Base-by-base conservation (phyloP, 495 filamentous ascomycete species). In the Parachaetomium inaequale region DNA sequence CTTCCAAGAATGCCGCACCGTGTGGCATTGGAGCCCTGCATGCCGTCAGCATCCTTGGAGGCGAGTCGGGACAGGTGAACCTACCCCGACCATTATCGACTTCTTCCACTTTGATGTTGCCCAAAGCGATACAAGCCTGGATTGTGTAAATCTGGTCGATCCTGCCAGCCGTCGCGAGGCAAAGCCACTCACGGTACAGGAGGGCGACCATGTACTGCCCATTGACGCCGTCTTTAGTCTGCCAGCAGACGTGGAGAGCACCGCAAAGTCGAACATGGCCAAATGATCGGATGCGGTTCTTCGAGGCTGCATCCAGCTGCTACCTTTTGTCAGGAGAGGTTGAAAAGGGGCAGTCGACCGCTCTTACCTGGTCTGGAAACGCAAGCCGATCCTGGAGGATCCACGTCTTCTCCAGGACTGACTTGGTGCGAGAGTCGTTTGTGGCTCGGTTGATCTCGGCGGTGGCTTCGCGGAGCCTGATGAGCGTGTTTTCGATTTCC, bases 1-100 rank as follows among this genome's bases (percentile, higher is more conserved):
- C 72, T 97, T 98, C 93, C 93, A 98, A 2, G 92, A 92, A 71
- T 90, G 90, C 14, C 87, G 85, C 23, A 89, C 91, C 21, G 87
- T 90, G 68, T 93, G 85, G 69, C 92, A 97, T 75, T 88, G 89
- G 7, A 96, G 73, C 2, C 93, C 93, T 96, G 63, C 51, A 17
- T 12, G 4, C 14, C 7, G 63, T 70, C 43, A 73, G 67, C 32
- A 60, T 21, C 8, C 10, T 7, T 15, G 2, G 19, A 5, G 25
- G 25, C 0, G 19, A 26, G 17, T 17, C 10, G 5, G 14, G 10
- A 28, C 2, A 34, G 11, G 32, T 7, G 21, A 57, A 12, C 26
- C 65, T 78, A 96, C 93, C 94, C 84, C 84, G 82, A 28, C 90
- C 90, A 72, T 96, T 96, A 67, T 90, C 86, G 7, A 87, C 74